Evolutionary conservation across 306 rosid genomes (phyloP).

Genomic region (Bauhinia variegata): DNA sequence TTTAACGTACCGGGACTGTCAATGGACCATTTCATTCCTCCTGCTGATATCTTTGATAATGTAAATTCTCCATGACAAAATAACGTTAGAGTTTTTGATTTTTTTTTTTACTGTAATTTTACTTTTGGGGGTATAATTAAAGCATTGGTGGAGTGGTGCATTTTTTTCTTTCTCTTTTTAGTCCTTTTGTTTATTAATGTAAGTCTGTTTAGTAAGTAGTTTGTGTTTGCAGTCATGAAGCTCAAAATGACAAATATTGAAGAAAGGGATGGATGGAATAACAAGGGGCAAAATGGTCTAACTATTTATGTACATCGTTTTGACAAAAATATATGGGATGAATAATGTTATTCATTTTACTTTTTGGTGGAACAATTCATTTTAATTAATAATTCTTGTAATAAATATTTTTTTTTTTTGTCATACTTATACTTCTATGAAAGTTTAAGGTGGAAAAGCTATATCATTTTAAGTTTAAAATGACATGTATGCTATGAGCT

Average conservation of each 20-base stretch:
- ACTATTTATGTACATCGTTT: constrained; percentile 8
- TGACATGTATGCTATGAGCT: no score
- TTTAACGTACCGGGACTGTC: constrained; percentile 92
- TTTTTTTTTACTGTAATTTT: constrained; percentile 36
- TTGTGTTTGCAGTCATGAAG: constrained; percentile 38
- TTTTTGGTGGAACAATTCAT: neutral
- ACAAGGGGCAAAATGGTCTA: neutral
- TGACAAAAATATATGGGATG: constrained; percentile 13
- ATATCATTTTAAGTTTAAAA: no score
- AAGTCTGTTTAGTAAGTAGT: constrained; percentile 37
- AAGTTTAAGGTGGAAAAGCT: no score
- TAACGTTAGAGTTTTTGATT: constrained; percentile 16
- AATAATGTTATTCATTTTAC: neutral
- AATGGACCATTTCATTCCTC: constrained; percentile 86
- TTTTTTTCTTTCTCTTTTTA: constrained; percentile 21
- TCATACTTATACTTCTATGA: no score
- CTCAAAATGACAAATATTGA: constrained; percentile 41
- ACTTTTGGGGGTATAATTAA: constrained; percentile 46
- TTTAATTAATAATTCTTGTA: no score
- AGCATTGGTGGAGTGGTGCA: constrained; percentile 60
- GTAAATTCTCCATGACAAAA: constrained; percentile 55
- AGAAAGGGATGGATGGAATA: constrained; percentile 40
- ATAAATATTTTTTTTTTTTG: no score
- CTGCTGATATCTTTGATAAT: constrained; percentile 70
- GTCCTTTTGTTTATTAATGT: constrained; percentile 21